phyloP scores from a whole-genome alignment of 2,329 filamentous ascomycete species.

The Onygenales sp. region DNA sequence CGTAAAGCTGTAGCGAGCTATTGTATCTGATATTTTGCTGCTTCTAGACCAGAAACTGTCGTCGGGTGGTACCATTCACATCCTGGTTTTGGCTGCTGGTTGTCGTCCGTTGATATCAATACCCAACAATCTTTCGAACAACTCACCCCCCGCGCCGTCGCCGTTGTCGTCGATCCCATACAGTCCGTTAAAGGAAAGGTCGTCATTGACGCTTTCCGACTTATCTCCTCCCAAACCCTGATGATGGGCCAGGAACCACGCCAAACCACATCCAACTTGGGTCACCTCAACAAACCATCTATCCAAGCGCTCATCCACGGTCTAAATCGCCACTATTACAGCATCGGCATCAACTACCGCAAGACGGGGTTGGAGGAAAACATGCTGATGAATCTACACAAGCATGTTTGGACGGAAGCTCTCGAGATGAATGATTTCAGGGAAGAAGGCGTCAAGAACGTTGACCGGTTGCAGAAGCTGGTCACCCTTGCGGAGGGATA shows the following conservation, averaged over 20 bases:
- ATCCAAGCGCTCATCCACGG: slow-evolving; percentile 98
- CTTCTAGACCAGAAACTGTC: slow-evolving; percentile 75
- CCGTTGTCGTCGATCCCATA: slow-evolving; percentile 95
- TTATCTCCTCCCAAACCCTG: slow-evolving; percentile 94
- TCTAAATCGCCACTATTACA: slow-evolving; percentile 98
- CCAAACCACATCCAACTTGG: slow-evolving; percentile 94
- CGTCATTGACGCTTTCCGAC: slow-evolving; percentile 95
- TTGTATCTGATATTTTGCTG: slow-evolving; percentile 2
- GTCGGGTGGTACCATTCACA: slow-evolving; percentile 99
- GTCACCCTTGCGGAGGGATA: slow-evolving; percentile 90
- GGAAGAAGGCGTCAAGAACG: slow-evolving; percentile 72
- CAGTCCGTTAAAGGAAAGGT: slow-evolving; percentile 99
- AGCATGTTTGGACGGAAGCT: slow-evolving; percentile 98
- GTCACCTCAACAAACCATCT: slow-evolving; percentile 98
- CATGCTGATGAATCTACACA: slow-evolving; percentile 99
- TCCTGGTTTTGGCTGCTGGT: slow-evolving; percentile 97
- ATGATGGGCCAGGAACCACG: slow-evolving; percentile 97
- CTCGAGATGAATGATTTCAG: slow-evolving; percentile 95
- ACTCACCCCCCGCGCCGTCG: slow-evolving; percentile 89
- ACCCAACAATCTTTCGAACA: slow-evolving; percentile 99
- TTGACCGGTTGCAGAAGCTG: slow-evolving; percentile 77
- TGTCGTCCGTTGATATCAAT: slow-evolving; percentile 98
- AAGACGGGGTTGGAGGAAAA: slow-evolving; percentile 98
- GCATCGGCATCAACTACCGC: slow-evolving; percentile 94
- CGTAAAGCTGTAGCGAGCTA: too few species aligned